phyloP scores from a whole-genome alignment of 2,329 filamentous ascomycete species.

The Emericellopsis atlantica region DNA sequence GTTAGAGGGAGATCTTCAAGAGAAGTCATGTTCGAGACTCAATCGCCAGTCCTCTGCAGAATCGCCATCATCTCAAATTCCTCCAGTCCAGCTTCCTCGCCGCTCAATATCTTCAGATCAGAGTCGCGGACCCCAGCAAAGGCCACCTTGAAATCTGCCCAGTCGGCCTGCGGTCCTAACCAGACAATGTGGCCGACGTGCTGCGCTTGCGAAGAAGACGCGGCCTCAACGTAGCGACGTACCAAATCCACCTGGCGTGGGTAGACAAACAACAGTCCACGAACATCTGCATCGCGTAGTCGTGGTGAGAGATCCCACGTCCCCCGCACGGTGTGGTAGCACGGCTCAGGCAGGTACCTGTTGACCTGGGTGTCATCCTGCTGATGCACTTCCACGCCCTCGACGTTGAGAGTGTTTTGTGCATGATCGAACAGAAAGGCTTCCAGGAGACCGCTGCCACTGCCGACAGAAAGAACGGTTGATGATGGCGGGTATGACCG shows the following conservation, averaged over 20 bases:
- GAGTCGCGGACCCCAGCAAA: constrained; percentile 2
- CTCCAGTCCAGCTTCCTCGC: constrained; percentile 1
- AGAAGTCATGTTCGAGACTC: too few relatives aligned
- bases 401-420: constrained; percentile 7
- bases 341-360: constrained; percentile 13
- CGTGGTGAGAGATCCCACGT: constrained; percentile 16
- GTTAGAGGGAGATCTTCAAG: too few relatives aligned
- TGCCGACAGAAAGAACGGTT: constrained; percentile 14
- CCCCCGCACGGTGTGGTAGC: constrained; percentile 14
- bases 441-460: constrained; percentile 16
- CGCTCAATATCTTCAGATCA: neutral
- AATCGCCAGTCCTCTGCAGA: neutral
- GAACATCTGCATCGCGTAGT: constrained; percentile 9
- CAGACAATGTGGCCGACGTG: constrained; percentile 8
- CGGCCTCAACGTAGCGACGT: constrained; percentile 10
- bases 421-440: constrained; percentile 8
- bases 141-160: constrained; percentile 10
- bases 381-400: constrained; percentile 13
- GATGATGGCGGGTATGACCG: neutral
- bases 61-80: constrained; percentile 1
- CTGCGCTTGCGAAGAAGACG: neutral
- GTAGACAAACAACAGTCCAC: constrained; percentile 18
- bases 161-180: constrained; percentile 13
- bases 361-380: constrained; percentile 8
- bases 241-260: constrained; percentile 17